These are phyloP conservation scores for Articulospora tetracladia DNA, from an alignment of 495 filamentous ascomycete species.

Conservation along the genomic window DNA sequence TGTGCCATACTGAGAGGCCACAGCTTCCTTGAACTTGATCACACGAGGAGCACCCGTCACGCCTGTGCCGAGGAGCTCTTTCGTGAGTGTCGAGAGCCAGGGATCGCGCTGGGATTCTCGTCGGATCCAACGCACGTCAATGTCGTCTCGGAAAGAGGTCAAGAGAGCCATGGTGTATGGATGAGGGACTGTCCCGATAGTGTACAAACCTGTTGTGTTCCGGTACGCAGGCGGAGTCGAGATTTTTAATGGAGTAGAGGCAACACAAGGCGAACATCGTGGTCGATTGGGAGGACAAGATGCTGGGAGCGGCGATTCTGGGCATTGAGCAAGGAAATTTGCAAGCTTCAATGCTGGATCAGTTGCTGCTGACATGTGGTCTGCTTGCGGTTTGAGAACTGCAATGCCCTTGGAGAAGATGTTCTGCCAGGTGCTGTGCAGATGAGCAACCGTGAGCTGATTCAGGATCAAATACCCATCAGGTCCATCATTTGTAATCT, in stretches of 20 bases:
- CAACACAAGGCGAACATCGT: constrained; percentile 69
- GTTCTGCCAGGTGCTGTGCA: constrained; percentile 82
- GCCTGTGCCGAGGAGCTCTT: constrained; percentile 57
- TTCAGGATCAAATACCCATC: constrained; percentile 60
- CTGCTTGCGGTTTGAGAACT: constrained; percentile 71
- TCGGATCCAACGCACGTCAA: constrained; percentile 67
- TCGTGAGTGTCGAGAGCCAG: constrained; percentile 74
- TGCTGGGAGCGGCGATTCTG: constrained; percentile 60
- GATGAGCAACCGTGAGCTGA: constrained; percentile 76
- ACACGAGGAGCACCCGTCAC: constrained; percentile 60
- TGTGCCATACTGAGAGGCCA: constrained; percentile 58
- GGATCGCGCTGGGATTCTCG: constrained; percentile 71
- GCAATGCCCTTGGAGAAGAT: constrained; percentile 68
- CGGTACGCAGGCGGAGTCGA: constrained; percentile 53
- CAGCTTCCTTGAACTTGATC: constrained; percentile 73
- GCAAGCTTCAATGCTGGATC: constrained; percentile 68
- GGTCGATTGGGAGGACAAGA: constrained; percentile 85
- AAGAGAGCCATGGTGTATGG: constrained; percentile 78
- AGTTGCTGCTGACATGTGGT: constrained; percentile 68
- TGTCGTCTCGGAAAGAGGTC: constrained; percentile 38
- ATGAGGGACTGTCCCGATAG: constrained; percentile 84
- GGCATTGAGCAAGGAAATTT: constrained; percentile 66
- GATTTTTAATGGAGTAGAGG: constrained; percentile 51
- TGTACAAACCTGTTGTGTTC: constrained; percentile 64
- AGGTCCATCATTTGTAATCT: constrained; percentile 47